Evolutionary conservation across 139 green algal genomes (phyloP).

Genomic region (Closterium sp.): DNA sequence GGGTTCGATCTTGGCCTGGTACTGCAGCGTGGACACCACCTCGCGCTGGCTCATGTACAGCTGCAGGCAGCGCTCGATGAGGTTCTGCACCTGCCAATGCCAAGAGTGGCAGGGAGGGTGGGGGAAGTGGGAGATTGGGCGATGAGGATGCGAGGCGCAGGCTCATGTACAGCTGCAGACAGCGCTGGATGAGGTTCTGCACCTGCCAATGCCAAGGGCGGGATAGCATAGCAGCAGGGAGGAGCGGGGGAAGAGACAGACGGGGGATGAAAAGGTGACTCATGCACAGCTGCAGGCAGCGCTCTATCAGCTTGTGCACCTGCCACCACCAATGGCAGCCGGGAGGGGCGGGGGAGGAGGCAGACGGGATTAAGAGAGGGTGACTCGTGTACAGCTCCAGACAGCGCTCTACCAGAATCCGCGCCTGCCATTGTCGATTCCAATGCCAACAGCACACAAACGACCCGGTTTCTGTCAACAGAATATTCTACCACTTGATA

Average conservation of each 20-base stretch:
- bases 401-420: background rate
- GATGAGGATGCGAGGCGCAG: constrained; percentile 32
- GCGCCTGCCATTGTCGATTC: background rate
- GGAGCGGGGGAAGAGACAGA: background rate
- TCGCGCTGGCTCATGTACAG: constrained; percentile 84
- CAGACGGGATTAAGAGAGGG: background rate
- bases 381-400: background rate
- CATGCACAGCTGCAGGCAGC: constrained; percentile 91
- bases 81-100: constrained; percentile 73
- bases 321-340: no score
- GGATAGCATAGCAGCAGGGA: background rate
- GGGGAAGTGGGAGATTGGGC: background rate
- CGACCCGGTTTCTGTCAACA: no score
- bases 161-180: constrained; percentile 89
- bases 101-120: background rate
- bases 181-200: constrained; percentile 90
- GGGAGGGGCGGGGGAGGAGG: no score
- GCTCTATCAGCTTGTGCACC: constrained; percentile 79
- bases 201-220: constrained; percentile 46
- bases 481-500: no score
- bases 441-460: no score
- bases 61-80: constrained; percentile 91
- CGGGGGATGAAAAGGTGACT: constrained; percentile 48
- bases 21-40: constrained; percentile 73
- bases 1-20: constrained; percentile 74